Base-by-base conservation (phyloP, 208 protist genomes). In the Trypanosoma rangeli region DNA sequence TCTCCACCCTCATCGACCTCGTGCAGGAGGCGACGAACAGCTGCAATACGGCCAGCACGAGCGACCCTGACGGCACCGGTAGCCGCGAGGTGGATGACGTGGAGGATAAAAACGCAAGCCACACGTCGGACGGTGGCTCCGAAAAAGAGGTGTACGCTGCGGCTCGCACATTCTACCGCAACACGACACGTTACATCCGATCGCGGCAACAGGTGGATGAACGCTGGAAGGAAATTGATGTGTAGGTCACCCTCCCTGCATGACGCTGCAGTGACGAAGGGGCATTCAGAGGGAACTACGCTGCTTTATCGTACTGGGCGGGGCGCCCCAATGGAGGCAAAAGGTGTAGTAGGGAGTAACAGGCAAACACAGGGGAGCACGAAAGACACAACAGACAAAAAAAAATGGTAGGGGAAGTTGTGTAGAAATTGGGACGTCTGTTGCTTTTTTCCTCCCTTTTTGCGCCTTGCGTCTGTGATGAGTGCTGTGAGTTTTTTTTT, bases 161-260 rank as follows among this genome's bases (percentile, higher is more conserved):
- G 5, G 68, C 79, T 4, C 76, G 78, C 15, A 64, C 76, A 7
- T 80, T 78, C 52, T 94, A 89, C 57, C 81, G 84, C 18, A 92
- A 92, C 69, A 92, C 84, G 55, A 82, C 78, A 22, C 80, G 83
- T 53, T 94, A 94, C 46, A 92, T 94, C 35, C 77, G 83, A 56
- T 83, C 82, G 0, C 72, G 89, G 12, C 77, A 89, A 62, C 60
- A 68, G 10, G 82, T 79, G 15, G 89, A 94, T 62, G 71, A 78
- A 56, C 76, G 80, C 15, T 94, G 86, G 86, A 69, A 67, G n/a
- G 84, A 86, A 29, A 86, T 94, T 79, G 84, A 92, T 15, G 77
- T 90, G 29, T 90, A 80, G 55, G 0, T 5, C n/a, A 5, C n/a
- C 37, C 29, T 24, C 18, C 33, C 33, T 37, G 33, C 33, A 22